phyloP scores from a whole-genome alignment of 2,329 filamentous ascomycete genomes.

The Hypoxylon sp. region DNA sequence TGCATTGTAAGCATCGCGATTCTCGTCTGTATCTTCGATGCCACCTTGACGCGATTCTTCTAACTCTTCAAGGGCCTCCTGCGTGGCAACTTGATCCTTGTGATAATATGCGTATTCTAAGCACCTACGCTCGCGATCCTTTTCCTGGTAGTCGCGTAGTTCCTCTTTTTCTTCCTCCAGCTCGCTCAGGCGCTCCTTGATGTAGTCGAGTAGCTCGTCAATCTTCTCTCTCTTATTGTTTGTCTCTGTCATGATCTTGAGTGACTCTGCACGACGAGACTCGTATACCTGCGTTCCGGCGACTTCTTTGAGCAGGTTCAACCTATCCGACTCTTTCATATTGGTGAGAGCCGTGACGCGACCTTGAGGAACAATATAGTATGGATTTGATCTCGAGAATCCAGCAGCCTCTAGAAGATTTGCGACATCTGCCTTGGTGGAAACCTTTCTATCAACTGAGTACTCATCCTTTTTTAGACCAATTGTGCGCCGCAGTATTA shows the following conservation, averaged over 20 bases:
- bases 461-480: constrained; percentile 99
- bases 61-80: constrained; percentile 83
- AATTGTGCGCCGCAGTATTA: constrained; percentile 93
- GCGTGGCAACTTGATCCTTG: constrained; percentile 85
- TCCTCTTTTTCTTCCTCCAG: constrained; percentile 98
- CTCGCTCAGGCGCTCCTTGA: constrained; percentile 89
- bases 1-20: constrained; percentile 80
- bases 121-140: constrained; percentile 91
- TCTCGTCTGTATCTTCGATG: constrained; percentile 86
- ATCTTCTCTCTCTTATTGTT: constrained; percentile 96
- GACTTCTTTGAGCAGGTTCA: constrained; percentile 96
- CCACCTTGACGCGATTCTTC: constrained; percentile 86
- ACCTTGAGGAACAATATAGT: constrained; percentile 98
- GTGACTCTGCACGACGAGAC: constrained; percentile 87
- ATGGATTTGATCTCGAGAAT: constrained; percentile 96
- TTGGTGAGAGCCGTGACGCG: constrained; percentile 96
- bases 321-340: constrained; percentile 95
- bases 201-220: constrained; percentile 90
- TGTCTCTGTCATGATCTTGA: constrained; percentile 98
- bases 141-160: constrained; percentile 92
- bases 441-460: constrained; percentile 95
- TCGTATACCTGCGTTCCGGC: constrained; percentile 98
- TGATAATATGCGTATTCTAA: constrained; percentile 96
- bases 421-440: constrained; percentile 93
- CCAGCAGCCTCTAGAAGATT: constrained; percentile 96